Evolutionary conservation across 2,329 filamentous ascomycete genomes (phyloP), one percentile per base, ranked within the genome.

Genomic region (Neofusicoccum sp.): DNA sequence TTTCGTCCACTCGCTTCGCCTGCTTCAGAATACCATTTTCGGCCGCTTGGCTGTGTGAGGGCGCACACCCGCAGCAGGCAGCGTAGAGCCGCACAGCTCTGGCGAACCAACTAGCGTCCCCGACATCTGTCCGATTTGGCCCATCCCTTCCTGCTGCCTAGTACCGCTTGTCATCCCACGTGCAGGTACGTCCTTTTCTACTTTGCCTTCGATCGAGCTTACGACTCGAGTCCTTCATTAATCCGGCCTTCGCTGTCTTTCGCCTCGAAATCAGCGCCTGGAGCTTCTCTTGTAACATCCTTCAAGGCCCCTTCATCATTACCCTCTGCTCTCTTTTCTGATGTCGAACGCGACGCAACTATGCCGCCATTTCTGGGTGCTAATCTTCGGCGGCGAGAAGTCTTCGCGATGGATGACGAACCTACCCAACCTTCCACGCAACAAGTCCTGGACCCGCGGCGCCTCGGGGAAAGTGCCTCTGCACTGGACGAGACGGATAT

Each of bases 401-500:
- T 14, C 20, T 43, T 31, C 51, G 28, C 9, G 36, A 56, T 56
- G 51, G 59, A 61, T n/a, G 59, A 61, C 26, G 69, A 81, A 62
- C 76, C 75, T 20, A 86, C 84, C 8, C 84, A 86, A 65, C 80
- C 79, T 63, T 87, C 88, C 60, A 96, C 92, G 14, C 92, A 96
- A 73, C 87, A 86, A 71, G 86, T 89, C 69, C 79, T 92, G 65
- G 92, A 97, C 72, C 91, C 91, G 41, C 86, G 91, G 64, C 87
- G 91, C 59, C 73, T 90, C 63, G 91, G 91, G 60, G 83, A 88
- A 71, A 89, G 91, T 74, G 90, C 91, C 71, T 95, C 91, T 41
- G 91, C 90, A 60, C 86, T 97, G 63, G 88, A 84, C 58, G 88
- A 93, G 66, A 84, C 90, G 65, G 93, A 96, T 72, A 84, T 95